phyloP scores from a whole-genome alignment of 2,329 filamentous ascomycete genomes.

The Didymella keratinophila region DNA sequence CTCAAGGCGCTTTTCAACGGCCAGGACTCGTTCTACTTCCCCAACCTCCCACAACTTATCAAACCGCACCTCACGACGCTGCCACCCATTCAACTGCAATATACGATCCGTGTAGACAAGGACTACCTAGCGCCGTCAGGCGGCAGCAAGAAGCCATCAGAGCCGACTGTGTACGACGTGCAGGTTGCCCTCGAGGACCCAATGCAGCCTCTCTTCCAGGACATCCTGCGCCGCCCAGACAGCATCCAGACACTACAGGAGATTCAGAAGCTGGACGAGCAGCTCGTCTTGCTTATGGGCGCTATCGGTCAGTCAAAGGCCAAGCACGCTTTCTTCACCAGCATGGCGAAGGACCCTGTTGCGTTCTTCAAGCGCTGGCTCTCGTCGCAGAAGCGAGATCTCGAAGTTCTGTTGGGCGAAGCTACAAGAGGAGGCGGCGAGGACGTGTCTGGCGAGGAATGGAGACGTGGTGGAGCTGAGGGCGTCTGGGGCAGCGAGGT shows the following conservation, averaged over 20 bases:
- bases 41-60: constrained; percentile 81
- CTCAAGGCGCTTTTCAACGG: constrained; percentile 76
- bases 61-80: constrained; percentile 79
- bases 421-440: constrained; percentile 65
- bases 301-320: constrained; percentile 85
- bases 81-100: constrained; percentile 81
- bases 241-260: constrained; percentile 74
- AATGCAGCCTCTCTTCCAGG: constrained; percentile 69
- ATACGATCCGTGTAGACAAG: constrained; percentile 90
- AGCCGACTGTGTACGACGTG: constrained; percentile 88
- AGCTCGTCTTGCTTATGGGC: constrained; percentile 82
- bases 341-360: constrained; percentile 80
- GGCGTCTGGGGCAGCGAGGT: constrained; percentile 69
- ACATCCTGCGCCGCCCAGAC: constrained; percentile 55
- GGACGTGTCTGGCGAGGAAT: constrained; percentile 69
- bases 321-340: constrained; percentile 86
- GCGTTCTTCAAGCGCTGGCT: constrained; percentile 88
- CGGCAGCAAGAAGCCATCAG: constrained; percentile 68
- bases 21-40: constrained; percentile 82
- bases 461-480: constrained; percentile 69
- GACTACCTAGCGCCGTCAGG: constrained; percentile 66
- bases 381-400: constrained; percentile 86
- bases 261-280: constrained; percentile 80
- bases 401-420: constrained; percentile 88
- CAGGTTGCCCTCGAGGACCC: constrained; percentile 86